Percentiles rank a stretch among this genome's conserved stretches.
Evolutionary conservation across 2,329 filamentous ascomycete species (phyloP).

Genomic region (Chaetomiaceae sp.): DNA sequence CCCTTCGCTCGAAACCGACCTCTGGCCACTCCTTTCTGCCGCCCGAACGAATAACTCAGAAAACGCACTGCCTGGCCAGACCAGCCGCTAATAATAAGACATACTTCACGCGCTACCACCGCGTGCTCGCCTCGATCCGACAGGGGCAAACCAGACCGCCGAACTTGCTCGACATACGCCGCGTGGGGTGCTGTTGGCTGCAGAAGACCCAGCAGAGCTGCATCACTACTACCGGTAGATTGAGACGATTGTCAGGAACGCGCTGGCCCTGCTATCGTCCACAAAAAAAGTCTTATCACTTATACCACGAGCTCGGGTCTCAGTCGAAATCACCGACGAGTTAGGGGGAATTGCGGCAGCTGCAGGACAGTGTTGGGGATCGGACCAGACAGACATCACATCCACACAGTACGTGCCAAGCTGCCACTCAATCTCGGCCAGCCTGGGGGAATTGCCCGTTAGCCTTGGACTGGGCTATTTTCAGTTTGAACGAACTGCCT

Average conservation of each 20-base stretch:
- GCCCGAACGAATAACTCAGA: not conserved
- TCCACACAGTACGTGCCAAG: slow-evolving; percentile 21
- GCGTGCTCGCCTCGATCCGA: not conserved
- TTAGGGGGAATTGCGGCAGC: not conserved
- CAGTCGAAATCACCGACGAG: not conserved
- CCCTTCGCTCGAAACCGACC: slow-evolving; percentile 7
- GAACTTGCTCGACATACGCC: slow-evolving; percentile 19
- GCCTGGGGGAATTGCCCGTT: not conserved
- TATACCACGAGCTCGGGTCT: not conserved
- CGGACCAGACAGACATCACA: not conserved
- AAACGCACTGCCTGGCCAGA: not conserved
- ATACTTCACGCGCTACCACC: not conserved
- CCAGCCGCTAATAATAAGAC: slow-evolving; percentile 5
- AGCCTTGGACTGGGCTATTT: slow-evolving; percentile 6
- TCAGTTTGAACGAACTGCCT: slow-evolving; percentile 2
- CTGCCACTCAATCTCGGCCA: slow-evolving; percentile 16
- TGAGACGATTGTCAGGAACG: slow-evolving; percentile 16
- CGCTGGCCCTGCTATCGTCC: not conserved
- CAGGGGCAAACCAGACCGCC: slow-evolving; percentile 13
- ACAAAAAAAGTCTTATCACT: not conserved
- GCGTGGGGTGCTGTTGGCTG: slow-evolving; percentile 19
- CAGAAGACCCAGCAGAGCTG: slow-evolving; percentile 14
- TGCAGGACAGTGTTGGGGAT: slow-evolving; percentile 11
- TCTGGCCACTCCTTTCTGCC: slow-evolving; percentile 12
- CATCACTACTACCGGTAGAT: slow-evolving; percentile 6